Evolutionary conservation across 345 rosid species (phyloP).

Genomic region (Eucalyptus curtisii): DNA sequence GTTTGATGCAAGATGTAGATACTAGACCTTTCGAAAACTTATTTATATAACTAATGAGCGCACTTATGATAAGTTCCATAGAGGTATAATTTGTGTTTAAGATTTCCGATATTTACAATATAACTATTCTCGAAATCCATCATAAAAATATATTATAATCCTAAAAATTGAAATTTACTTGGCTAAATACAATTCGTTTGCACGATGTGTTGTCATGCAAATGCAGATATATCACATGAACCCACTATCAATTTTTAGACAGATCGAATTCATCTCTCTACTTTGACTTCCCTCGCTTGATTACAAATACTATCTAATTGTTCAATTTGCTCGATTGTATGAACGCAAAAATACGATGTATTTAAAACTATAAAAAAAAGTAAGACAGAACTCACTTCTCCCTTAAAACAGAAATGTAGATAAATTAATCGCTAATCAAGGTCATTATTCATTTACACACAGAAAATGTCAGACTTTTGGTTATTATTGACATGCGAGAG

Average conservation of each 20-base stretch:
- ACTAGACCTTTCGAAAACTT: not conserved
- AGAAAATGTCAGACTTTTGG: too few species aligned
- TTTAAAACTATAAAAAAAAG: not conserved
- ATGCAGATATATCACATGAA: not conserved
- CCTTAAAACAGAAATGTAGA: too few species aligned
- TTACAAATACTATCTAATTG: fast-evolving
- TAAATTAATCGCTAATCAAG: fast-evolving
- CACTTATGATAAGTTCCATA: not conserved
- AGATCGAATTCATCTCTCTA: fast-evolving
- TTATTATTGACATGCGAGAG: fast-evolving
- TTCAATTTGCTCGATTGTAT: not conserved
- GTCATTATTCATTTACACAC: not conserved
- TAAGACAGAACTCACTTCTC: not conserved
- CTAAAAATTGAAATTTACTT: not conserved
- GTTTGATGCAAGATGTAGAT: not conserved
- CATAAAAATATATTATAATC: not conserved
- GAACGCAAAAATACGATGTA: fast-evolving
- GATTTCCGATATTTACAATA: not conserved
- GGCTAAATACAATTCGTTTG: not conserved
- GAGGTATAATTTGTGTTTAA: not conserved
- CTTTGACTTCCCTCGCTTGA: not conserved
- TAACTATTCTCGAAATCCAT: not conserved
- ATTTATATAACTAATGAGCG: not conserved
- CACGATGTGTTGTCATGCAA: not conserved
- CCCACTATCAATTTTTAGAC: not conserved